Base-by-base conservation (phyloP, 495 filamentous ascomycete genomes). In the Penicillium soppii region DNA sequence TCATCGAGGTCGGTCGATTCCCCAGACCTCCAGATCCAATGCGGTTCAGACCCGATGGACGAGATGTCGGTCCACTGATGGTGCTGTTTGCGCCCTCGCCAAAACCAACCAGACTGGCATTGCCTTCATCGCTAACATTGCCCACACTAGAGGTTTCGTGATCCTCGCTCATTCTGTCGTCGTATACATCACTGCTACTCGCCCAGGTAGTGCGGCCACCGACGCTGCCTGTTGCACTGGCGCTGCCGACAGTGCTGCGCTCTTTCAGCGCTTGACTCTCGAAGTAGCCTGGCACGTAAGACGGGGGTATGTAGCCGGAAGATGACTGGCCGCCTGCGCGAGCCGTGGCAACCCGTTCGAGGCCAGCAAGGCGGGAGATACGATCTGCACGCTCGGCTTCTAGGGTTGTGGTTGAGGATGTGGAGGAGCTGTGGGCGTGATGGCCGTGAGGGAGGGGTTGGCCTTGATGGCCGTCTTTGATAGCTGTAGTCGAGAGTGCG, bases 321-420 rank as follows among this genome's bases (percentile, higher is more conserved):
- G 59, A 68, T 16, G 57, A 61, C 35, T 60, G 45, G 51, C 73
- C 71, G 46, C 60, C 77, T 10, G 74, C 68, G 23, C 88, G 86
- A 9, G 82, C 77, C 12, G 86, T 84, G 7, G 86, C 81, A 20
- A 96, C 85, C 17, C 87, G 82, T 60, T 92, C 90, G 27, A 96
- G 77, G 33, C 91, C 91, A 7, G 91, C 87, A 13, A 96, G 82
- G 21, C 91, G 89, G 29, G 90, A 94, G 63, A 96, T 95, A 58
- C 91, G 90, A 70, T 95, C 91, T 43, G 90, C 91, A 57, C 91
- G 90, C 68, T 96, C 91, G 46, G 90, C 90, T 54, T 94, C 91
- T 21, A 91, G 82, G 50, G 84, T 87, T 43, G 79, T 88, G 32
- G 79, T 78, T 6, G 85, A 88, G 6, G 78, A 73, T 20, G 73